Base-by-base conservation (phyloP, 1,139 yeast genomes). In the Sugiyamaella sp. region DNA sequence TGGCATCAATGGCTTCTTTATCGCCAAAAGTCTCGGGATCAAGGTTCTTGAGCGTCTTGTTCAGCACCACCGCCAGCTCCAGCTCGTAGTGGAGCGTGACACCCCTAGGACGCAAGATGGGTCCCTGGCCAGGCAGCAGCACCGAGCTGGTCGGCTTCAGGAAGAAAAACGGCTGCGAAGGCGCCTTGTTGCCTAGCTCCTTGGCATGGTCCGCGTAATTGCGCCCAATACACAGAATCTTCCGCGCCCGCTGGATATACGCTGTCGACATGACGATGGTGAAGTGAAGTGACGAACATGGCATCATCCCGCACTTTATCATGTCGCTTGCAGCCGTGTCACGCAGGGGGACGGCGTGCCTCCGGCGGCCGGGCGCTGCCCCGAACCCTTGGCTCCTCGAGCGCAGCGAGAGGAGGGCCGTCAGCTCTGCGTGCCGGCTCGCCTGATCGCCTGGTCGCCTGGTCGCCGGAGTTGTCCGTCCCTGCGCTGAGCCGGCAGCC, bases 201-300 rank as follows among this genome's bases (percentile, higher is more conserved):
- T 86, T 82, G 69, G 90, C 88, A 65, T 93, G 99, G 40, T 96
- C 98, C 4, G 89, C 96, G 69, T 90, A 93, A 72, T 93, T 93
- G 63, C 99, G 85, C 47, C 99, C 99, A 60, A 93, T 91, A 71
- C 99, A 93, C 42, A 93, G 80, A 68, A 91, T 82, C 74, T 93
- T 93, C 46, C 86, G 78, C 1, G 95, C 95, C 40, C 46, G 27
- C 25, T 47, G 51, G 32, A 41, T 41, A 39, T 47, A 47, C 9
- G 45, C 40, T 9, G 51, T 47, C 5, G 51, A 47, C 51, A 47
- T 47, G 8, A 6, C 10, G 29, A 25, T 25, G 10, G 29, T 25
- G 9, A 25, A 25, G 29, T 6, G 5, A 10, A 10, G 10, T 10
- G 29, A 5, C 29, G 29, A 25, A 5, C 5, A 6, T 10, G 29